Evolutionary conservation across 169 alveolate species (phyloP).

Genomic region (Pseudocohnilembus persalinus): DNA sequence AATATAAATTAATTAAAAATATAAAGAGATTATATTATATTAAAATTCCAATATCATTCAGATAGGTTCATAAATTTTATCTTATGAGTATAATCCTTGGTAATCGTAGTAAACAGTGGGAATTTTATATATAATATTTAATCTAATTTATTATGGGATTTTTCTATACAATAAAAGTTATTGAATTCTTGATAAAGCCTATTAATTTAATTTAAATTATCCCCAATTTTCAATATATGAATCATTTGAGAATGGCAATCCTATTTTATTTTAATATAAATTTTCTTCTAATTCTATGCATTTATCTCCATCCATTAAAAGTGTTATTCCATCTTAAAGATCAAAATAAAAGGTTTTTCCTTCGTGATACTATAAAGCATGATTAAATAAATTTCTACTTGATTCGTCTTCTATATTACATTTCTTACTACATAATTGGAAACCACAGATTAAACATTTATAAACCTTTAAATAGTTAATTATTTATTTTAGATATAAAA

Average conservation of each 20-base stretch:
- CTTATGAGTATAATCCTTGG: no score
- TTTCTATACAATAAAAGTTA: neutral
- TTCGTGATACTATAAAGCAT: neutral
- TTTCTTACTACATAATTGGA: neutral
- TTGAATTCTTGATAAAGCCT: neutral
- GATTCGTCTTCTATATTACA: neutral
- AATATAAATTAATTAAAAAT: no score
- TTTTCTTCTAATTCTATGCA: neutral
- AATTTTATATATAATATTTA: no score
- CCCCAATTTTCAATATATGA: neutral
- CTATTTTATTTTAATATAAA: neutral
- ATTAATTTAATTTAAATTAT: no score
- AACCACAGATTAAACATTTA: neutral
- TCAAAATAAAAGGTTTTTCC: neutral
- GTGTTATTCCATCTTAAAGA: neutral
- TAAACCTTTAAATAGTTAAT: neutral
- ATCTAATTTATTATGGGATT: neutral
- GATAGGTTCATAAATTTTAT: no score
- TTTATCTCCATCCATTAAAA: neutral
- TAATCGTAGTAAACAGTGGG: no score
- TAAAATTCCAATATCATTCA: no score
- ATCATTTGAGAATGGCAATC: neutral
- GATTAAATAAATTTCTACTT: neutral
- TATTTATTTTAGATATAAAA: no score
- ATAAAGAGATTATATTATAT: no score